Conservation (phyloP, 1,284 basidiomycete species). For the Ustilago esculenta region DNA sequence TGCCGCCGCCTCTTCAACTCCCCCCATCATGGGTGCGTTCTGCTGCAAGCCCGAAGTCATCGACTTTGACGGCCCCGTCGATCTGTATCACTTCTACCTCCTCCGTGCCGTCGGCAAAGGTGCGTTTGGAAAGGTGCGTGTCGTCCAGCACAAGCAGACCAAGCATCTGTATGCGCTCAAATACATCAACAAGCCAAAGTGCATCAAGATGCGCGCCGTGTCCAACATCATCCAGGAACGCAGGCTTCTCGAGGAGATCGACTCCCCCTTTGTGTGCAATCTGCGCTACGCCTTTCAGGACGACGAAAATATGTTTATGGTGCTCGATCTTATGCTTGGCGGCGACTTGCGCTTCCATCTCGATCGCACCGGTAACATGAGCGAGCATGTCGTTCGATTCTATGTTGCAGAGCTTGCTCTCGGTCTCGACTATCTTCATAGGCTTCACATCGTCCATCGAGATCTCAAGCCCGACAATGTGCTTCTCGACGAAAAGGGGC, state of each 20-base stretch:
- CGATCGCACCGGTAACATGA: slow-evolving; percentile 79
- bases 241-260: slow-evolving; percentile 75
- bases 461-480: slow-evolving; percentile 94
- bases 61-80: slow-evolving; percentile 97
- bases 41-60: slow-evolving; percentile 88
- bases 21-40: slow-evolving; percentile 82
- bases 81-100: slow-evolving; percentile 95
- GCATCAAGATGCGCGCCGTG: slow-evolving; percentile 96
- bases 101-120: slow-evolving; percentile 95
- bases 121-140: slow-evolving; percentile 97
- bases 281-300: slow-evolving; percentile 97
- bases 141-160: slow-evolving; percentile 97
- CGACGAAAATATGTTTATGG: slow-evolving; percentile 97
- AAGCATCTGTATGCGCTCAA: slow-evolving; percentile 89
- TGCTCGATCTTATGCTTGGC: slow-evolving; percentile 93
- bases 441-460: slow-evolving; percentile 85
- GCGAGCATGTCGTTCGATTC: slow-evolving; percentile 85
- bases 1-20: too few species aligned
- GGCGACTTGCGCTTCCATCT: slow-evolving; percentile 93
- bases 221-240: slow-evolving; percentile 90
- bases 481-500: slow-evolving; percentile 86
- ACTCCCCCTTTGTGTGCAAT: slow-evolving; percentile 93
- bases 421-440: slow-evolving; percentile 87
- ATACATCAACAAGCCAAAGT: slow-evolving; percentile 97
- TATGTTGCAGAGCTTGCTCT: slow-evolving; percentile 88